A percentile compares a stretch with the other conserved stretches of the same genome.
These are phyloP conservation scores for Boletus rubescentipes DNA, from an alignment of 768 basidiomycete genomes.

Conservation along the genomic window DNA sequence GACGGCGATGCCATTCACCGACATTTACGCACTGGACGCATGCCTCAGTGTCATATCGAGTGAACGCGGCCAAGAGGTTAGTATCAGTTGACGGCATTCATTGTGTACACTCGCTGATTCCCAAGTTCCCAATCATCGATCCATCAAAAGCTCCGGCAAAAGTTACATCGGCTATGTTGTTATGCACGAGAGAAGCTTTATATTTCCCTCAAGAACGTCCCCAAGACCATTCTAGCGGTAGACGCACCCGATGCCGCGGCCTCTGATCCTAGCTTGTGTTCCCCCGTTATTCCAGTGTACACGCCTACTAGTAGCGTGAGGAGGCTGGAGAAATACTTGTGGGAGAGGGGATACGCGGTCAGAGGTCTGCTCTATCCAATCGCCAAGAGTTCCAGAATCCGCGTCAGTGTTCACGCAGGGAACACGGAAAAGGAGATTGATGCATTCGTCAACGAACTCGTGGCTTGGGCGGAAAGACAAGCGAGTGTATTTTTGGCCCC, in stretches of 20 bases:
- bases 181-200: conserved; percentile 14
- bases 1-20: conserved; percentile 22
- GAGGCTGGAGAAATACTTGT: conserved; percentile 9
- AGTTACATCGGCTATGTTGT: neutral
- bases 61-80: conserved; percentile 18
- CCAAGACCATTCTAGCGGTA: conserved; percentile 7
- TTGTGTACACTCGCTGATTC: neutral
- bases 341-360: conserved; percentile 15
- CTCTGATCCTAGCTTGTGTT: conserved; percentile 3
- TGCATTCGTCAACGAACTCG: conserved; percentile 4
- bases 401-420: conserved; percentile 20
- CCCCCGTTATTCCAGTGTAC: conserved; percentile 21
- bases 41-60: conserved; percentile 36
- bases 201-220: conserved; percentile 3
- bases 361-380: conserved; percentile 7
- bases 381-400: conserved; percentile 13
- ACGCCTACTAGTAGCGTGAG: conserved; percentile 7
- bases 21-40: conserved; percentile 35
- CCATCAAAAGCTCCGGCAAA: conserved; percentile 17
- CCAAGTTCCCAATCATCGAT: neutral
- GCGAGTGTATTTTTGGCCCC: neutral
- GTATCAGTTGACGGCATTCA: neutral
- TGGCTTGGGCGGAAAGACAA: conserved; percentile 14
- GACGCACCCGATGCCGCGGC: neutral
- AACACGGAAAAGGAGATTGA: conserved; percentile 23